Percentiles rank a stretch among this genome's conserved stretches.
These are phyloP conservation scores for Parathielavia appendiculata DNA, from an alignment of 495 filamentous ascomycete genomes.

Conservation along the genomic window DNA sequence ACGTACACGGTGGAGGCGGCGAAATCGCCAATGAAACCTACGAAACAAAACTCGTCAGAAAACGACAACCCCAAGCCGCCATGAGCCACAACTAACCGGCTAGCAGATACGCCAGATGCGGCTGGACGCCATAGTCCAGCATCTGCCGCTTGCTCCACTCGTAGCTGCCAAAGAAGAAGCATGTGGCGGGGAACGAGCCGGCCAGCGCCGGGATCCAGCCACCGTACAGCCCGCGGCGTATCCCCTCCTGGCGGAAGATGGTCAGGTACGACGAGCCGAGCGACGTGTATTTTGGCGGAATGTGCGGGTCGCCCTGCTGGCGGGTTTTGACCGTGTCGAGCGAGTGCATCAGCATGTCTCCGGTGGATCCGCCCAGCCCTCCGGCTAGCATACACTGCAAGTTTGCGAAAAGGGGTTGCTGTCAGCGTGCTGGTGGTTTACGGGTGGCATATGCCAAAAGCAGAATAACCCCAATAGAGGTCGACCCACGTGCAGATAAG, in stretches of 20 bases:
- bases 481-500: constrained; percentile 42
- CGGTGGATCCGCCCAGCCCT: constrained; percentile 81
- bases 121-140: constrained; percentile 73
- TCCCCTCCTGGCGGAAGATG: constrained; percentile 87
- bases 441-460: no score
- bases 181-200: constrained; percentile 89
- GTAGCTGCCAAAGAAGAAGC: constrained; percentile 94
- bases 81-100: constrained; percentile 53
- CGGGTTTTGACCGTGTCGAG: constrained; percentile 98
- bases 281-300: constrained; percentile 86
- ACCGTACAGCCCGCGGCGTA: constrained; percentile 83
- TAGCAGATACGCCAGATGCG: constrained; percentile 75
- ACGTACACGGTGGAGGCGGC: constrained; percentile 91
- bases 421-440: constrained; percentile 10
- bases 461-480: not conserved
- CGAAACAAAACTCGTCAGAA: constrained; percentile 22
- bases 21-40: constrained; percentile 85
- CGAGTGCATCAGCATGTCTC: constrained; percentile 98
- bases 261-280: constrained; percentile 84
- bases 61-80: not conserved
- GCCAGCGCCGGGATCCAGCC: constrained; percentile 84
- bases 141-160: constrained; percentile 89
- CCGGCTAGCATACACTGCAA: constrained; percentile 88
- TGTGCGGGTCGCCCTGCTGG: constrained; percentile 89
- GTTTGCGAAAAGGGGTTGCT: constrained; percentile 8